phyloP scores from a whole-genome alignment of 2,329 filamentous ascomycete genomes.

The Phialophora tarda region DNA sequence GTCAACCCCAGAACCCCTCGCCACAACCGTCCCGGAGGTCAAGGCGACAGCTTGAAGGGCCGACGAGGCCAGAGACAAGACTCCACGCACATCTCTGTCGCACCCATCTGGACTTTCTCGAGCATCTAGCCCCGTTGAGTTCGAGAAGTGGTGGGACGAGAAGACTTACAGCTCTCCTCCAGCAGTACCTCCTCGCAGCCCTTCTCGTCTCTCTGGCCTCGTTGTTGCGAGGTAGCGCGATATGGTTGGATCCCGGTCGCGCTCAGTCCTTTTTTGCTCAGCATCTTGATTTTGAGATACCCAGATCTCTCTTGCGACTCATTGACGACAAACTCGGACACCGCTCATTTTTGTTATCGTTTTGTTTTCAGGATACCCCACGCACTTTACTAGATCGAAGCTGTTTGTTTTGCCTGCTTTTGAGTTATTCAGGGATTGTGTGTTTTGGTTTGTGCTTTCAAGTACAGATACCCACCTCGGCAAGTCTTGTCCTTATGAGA shows the following conservation, averaged over 20 bases:
- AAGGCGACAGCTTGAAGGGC: constrained; percentile 42
- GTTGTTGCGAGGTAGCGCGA: constrained; percentile 35
- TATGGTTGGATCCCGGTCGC: constrained; percentile 21
- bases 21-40: constrained; percentile 35
- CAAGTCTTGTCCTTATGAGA: constrained; percentile 38
- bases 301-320: constrained; percentile 19
- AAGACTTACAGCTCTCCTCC: constrained; percentile 35
- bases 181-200: constrained; percentile 38
- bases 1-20: constrained; percentile 27
- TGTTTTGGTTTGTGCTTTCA: constrained; percentile 28
- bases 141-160: constrained; percentile 43
- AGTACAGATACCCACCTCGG: constrained; percentile 38
- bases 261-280: constrained; percentile 11
- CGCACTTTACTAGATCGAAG: constrained; percentile 35
- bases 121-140: constrained; percentile 41
- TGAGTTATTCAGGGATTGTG: constrained; percentile 25
- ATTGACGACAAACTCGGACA: constrained; percentile 38
- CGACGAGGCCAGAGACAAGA: constrained; percentile 41
- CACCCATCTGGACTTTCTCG: constrained; percentile 38
- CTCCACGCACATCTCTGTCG: constrained; percentile 39
- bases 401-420: constrained; percentile 28
- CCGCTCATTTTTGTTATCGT: constrained; percentile 34
- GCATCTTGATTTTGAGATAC: constrained; percentile 26
- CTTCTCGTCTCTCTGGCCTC: constrained; percentile 42
- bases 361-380: constrained; percentile 38